Base-by-base conservation (phyloP, 2,329 filamentous ascomycete species). In the Scedosporium aurantiacum region DNA sequence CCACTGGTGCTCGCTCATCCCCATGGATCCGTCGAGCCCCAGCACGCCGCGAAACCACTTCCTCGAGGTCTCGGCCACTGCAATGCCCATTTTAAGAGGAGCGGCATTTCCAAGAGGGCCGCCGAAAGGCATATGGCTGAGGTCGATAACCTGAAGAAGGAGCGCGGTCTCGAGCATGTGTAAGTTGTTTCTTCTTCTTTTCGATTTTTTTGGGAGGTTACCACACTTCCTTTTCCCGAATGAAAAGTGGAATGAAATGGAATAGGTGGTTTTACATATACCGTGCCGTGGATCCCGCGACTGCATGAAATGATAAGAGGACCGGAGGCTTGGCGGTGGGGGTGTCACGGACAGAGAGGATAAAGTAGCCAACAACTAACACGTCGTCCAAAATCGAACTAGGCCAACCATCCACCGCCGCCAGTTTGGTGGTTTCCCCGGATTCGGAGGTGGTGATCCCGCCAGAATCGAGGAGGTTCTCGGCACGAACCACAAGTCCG, bases 401-500 rank as follows among this genome's bases (percentile, higher is more conserved):
- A 64, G 63, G 14, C 63, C 63, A 25, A 62, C 60, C 3, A 63
- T 63, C 28, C 56, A 60, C 56, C 60, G 55, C 32, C 61, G 54
- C 8, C 56, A 62, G 50, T 58, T 58, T 43, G 27, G 47, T n/a
- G 58, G 45, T 37, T 60, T 60, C 45, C 58, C 58, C 23, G 58
- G 58, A 27, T 61, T 61, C 60, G 60, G 60, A 45, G 60, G 60
- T 41, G 60, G 60, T 16, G 45, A 60, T 50, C 58, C 28, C n/a
- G 60, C 32, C 10, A 21, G 28, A 14, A 41, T 61, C 10, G 54
- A 61, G 18, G 63, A 63, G 18, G 63, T 67, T 5, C 65, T 79
- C 6, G 69, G 65, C 63, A 72, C 66, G 16, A 71, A 74, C 47
- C 76, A 78, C 66, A 65, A 72, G 61, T 75, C 75, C 6, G 69